Base-by-base conservation (phyloP, 371 early-diverging fungal genomes). In the Entomophthora muscae region DNA sequence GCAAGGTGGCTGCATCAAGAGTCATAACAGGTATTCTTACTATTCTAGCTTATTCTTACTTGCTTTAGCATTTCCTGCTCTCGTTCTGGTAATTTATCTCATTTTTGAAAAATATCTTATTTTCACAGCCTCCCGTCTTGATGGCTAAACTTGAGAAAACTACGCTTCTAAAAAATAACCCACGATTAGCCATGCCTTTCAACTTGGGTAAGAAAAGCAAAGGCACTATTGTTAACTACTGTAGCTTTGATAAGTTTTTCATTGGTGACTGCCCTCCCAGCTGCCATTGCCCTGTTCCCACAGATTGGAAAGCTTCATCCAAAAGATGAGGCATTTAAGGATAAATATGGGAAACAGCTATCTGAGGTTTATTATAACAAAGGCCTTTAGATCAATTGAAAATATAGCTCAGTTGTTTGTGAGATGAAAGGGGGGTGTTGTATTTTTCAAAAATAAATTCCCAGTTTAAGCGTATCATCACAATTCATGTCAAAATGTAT, bases 201-300 rank as follows among this genome's bases (percentile, higher is more conserved):
- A 28, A 21, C 22, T 61, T 22, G 58, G 33, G 26, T 64, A 10
- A 63, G 2, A 29, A 52, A 22, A 31, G 31, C 24, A 27, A 52
- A 32, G 28, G 51, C 13, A 12, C 29, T 60, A 26, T 52, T 27
- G 30, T 59, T 29, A 24, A 23, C 21, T 63, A 28, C 21, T 53
- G 33, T 65, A 75, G 76, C 72, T 31, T 70, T 83, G 31, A 82
- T 90, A 58, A 76, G 84, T 1, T 65, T 79, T 17, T 83, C 81
- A 22, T 71, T 88, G 63, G 74, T 86, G 77, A 83, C 81, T 3
- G 88, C 89, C 0, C 67, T 90, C 32, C 90, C 90, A 0, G 76
- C 81, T 57, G 88, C 90, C 0, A 84, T 90, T 63, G 90, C 88
- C 1, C 72, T 86, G 1, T 89, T 85, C 72, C 90, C 89, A n/a